Percentiles rank a stretch among this genome's conserved stretches.
Evolutionary conservation across 106 monocot genomes (phyloP).

Genomic region (Chionographis japonica): DNA sequence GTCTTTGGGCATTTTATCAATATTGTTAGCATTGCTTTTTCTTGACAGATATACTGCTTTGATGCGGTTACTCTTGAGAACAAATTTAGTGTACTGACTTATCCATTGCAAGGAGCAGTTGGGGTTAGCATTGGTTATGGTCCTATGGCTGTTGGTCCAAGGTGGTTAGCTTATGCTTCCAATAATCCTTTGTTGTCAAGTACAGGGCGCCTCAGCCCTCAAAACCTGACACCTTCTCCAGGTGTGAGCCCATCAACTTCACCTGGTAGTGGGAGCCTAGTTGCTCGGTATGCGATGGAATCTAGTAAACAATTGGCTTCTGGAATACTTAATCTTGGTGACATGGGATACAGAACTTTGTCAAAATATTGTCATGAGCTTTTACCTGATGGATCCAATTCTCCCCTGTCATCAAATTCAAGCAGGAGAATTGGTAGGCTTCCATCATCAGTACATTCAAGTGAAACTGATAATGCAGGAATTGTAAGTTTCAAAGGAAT

Average conservation of each 20-base stretch:
- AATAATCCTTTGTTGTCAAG: conserved; percentile 79
- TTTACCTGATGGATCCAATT: conserved; percentile 78
- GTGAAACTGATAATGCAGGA: conserved; percentile 92
- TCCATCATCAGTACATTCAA: conserved; percentile 38
- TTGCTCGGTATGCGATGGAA: conserved; percentile 99
- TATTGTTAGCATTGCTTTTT: conserved; percentile 4
- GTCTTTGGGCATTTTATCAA: background rate
- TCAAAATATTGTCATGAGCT: conserved; percentile 88
- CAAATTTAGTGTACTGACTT: conserved; percentile 89
- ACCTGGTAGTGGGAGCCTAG: conserved; percentile 78
- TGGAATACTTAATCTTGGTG: conserved; percentile 88
- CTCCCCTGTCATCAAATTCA: conserved; percentile 59
- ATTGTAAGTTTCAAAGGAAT: conserved; percentile 39
- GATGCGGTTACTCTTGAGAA: conserved; percentile 93
- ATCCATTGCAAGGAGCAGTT: conserved; percentile 80
- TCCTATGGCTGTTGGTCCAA: conserved; percentile 87
- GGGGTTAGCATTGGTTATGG: conserved; percentile 88
- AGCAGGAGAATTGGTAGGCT: conserved; percentile 55
- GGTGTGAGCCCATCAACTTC: conserved; percentile 97
- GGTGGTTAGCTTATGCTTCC: conserved; percentile 95
- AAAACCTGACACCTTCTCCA: conserved; percentile 83
- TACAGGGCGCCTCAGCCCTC: conserved; percentile 84
- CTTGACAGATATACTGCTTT: conserved; percentile 91
- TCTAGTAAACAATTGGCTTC: conserved; percentile 93
- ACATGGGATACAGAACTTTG: conserved; percentile 86